Percentiles rank a stretch among this genome's conserved stretches.
Conservation (phyloP, 768 basidiomycete genomes). For the Gloeophyllum trabeum region DNA sequence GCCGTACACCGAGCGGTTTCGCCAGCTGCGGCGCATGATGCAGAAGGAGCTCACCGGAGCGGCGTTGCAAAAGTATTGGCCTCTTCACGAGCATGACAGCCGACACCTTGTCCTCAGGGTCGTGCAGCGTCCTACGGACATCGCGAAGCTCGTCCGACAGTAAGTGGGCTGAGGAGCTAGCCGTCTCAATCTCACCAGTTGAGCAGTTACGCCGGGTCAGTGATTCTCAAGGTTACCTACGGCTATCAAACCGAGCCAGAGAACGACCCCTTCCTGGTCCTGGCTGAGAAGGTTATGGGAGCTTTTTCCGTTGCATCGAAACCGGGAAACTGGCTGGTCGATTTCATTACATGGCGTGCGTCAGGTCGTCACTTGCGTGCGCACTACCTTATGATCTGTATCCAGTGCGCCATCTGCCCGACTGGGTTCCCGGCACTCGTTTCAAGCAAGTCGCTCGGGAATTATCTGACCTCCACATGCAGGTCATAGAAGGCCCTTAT, state of each 20-base stretch:
- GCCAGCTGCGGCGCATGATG: neutral
- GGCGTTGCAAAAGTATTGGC: neutral
- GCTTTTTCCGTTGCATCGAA: conserved; percentile 3
- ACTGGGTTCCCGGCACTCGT: conserved; percentile 10
- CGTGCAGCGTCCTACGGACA: neutral
- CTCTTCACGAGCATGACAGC: neutral
- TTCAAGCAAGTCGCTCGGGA: conserved; percentile 3
- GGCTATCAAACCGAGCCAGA: conserved; percentile 9
- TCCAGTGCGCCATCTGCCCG: conserved; percentile 7
- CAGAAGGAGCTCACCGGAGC: neutral
- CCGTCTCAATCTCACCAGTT: neutral
- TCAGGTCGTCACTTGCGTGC: neutral
- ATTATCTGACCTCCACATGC: conserved; percentile 2
- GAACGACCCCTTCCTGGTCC: conserved; percentile 6
- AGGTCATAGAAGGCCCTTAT: conserved; percentile 4
- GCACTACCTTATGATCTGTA: neutral
- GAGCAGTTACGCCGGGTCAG: conserved; percentile 7
- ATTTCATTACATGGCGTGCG: conserved; percentile 9
- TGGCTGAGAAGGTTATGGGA: conserved; percentile 4
- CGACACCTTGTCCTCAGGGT: neutral
- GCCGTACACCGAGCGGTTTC: neutral
- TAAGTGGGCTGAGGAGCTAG: neutral
- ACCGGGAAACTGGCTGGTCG: conserved; percentile 7
- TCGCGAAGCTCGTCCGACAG: neutral
- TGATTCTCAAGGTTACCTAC: conserved; percentile 11